Percentiles rank a stretch among this genome's conserved stretches.
Evolutionary conservation across 371 early-diverging fungal species (phyloP).

Genomic region (Nosema muscidifuracis): DNA sequence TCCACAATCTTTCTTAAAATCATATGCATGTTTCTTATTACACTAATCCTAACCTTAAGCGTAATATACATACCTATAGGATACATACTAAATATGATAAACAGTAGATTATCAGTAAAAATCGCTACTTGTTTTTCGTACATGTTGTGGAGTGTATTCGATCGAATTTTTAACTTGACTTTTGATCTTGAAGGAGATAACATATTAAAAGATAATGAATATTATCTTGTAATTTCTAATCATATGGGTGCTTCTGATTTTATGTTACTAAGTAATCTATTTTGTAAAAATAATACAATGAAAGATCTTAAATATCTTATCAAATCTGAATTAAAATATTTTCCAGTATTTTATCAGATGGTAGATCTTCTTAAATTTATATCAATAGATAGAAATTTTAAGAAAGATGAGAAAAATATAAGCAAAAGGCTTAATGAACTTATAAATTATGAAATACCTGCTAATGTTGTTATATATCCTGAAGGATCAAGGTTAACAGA

Average conservation of each 20-base stretch:
- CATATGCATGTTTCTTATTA: not conserved
- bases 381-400: slow-evolving; percentile 52
- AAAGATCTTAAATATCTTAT: slow-evolving; percentile 51
- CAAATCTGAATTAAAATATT: slow-evolving; percentile 46
- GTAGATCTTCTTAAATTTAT: slow-evolving; percentile 44
- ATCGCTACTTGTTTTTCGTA: slow-evolving; percentile 23
- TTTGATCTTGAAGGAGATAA: slow-evolving; percentile 1
- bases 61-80: slow-evolving; percentile 11
- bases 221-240: slow-evolving; percentile 56
- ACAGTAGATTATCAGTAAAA: not conserved
- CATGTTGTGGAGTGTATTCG: slow-evolving; percentile 9
- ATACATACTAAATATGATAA: slow-evolving; percentile 4
- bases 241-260: slow-evolving; percentile 61
- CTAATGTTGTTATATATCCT: slow-evolving; percentile 60
- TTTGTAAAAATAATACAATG: slow-evolving; percentile 20
- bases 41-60: not conserved
- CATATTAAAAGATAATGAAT: slow-evolving; percentile 2
- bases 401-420: slow-evolving; percentile 56
- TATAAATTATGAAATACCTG: slow-evolving; percentile 14
- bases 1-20: slow-evolving; percentile 7
- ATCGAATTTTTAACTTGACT: slow-evolving; percentile 14
- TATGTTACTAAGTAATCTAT: slow-evolving; percentile 45
- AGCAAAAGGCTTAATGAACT: slow-evolving; percentile 25
- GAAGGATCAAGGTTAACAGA: slow-evolving; percentile 59
- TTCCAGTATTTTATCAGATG: slow-evolving; percentile 58